Evolutionary conservation across 2,329 filamentous ascomycete species (phyloP).

Genomic region (Arthroderma sp.): DNA sequence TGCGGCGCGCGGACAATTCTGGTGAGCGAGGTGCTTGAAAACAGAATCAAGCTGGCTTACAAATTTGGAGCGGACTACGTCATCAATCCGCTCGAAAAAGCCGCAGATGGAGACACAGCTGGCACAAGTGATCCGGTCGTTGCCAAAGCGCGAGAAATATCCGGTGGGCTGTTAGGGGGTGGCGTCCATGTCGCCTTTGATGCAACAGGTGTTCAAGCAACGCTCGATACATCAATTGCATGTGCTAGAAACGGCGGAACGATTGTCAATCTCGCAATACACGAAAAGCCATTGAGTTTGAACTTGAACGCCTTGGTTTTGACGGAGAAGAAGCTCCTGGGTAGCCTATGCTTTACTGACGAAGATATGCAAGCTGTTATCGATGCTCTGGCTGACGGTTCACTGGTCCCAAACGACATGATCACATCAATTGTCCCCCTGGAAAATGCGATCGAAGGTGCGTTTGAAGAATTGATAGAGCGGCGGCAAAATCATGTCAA

Average conservation of each 20-base stretch:
- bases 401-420: constrained; percentile 41
- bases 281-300: constrained; percentile 43
- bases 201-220: constrained; percentile 46
- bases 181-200: constrained; percentile 50
- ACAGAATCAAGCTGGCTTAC: constrained; percentile 38
- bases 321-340: constrained; percentile 40
- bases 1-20: constrained; percentile 43
- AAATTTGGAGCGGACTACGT: constrained; percentile 44
- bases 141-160: constrained; percentile 34
- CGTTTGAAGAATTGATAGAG: constrained; percentile 43
- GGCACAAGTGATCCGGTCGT: constrained; percentile 32
- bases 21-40: constrained; percentile 41
- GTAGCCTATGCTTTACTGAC: constrained; percentile 36
- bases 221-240: constrained; percentile 32
- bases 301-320: constrained; percentile 42
- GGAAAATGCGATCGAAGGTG: constrained; percentile 43
- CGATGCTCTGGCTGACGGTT: constrained; percentile 29
- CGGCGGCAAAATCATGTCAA: constrained; percentile 52
- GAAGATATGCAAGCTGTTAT: constrained; percentile 47
- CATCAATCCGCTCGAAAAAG: constrained; percentile 35
- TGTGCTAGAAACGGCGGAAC: constrained; percentile 42
- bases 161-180: constrained; percentile 32
- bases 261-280: constrained; percentile 52
- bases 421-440: constrained; percentile 47
- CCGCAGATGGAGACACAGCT: constrained; percentile 1